Base-by-base conservation (phyloP, 306 rosid genomes). In the Neltuma alba region DNA sequence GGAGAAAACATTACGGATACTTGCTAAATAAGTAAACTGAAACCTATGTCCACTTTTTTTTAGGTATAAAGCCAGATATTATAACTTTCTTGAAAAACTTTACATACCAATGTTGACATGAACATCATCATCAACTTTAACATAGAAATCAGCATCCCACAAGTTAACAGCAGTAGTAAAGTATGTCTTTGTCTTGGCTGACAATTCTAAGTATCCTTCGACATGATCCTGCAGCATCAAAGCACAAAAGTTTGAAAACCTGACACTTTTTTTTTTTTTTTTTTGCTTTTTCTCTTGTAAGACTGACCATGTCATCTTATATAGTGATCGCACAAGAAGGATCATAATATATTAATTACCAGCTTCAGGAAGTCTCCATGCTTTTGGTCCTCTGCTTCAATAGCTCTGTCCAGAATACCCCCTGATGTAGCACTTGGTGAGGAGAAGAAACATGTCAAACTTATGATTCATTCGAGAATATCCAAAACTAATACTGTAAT, bases 71-170 rank as follows among this genome's bases (percentile, higher is more conserved):
- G 48, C 40, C 52, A 48, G 36, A 73, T 23, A 48, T 64, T 4
- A 52, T 80, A 61, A 78, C 23, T 27, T 21, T 74, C 20, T 47
- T 57, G 12, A 63, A 37, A 81, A 69, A 54, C 27, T 38, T 77
- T 27, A 6, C 45, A 88, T 86, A 93, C 99, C 99, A 70, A 96
- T 93, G 89, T 96, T 96, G 80, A 93, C 98, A 78, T 96, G 99
- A 79, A 96, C 96, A 77, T 96, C 99, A 11, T 96, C 99, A 52
- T 96, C 99, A 74, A 93, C 99, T 85, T 96, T 96, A 86, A 96
- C 91, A 66, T 96, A 96, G 81, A 96, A 96, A 76, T 96, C 98
- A 44, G 98, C 99, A 90, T 96, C 99, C 98, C 99, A 96, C 70
- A 82, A 86, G 54, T 86, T 83, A 80, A 89, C 94, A 65, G 99